Evolutionary conservation across 352 stramenopile genomes (phyloP), one percentile per base, ranked within the genome.

Genomic region (Phytophthora aleatoria): DNA sequence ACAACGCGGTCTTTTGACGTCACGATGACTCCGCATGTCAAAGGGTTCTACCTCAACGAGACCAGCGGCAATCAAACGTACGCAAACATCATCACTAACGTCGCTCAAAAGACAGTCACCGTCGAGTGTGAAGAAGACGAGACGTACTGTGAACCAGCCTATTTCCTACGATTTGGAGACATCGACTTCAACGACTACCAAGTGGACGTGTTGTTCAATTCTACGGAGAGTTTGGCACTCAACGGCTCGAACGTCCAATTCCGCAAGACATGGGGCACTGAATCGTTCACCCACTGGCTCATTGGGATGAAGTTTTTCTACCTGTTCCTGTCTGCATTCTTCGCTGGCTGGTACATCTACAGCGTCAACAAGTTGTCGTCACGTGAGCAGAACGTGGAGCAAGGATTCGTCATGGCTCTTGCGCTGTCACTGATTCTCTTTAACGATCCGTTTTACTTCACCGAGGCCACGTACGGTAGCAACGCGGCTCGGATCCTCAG

Each of bases 261-360:
- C 60, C 76, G 71, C 38, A 85, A 87, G 60, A 84, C 76, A 1
- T 85, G 75, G 76, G 80, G 80, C 30, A 80, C 73, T 0, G 38
- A 65, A 13, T 44, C 57, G 35, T 89, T 87, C 48, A 89, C 77
- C 3, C 61, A 81, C 31, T 89, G 80, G 80, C 64, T 87, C 57
- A 67, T 89, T 44, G 80, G 80, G 0, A 67, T 85, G 39, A 85
- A 87, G 55, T 65, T 76, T 30, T 87, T 87, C 58, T 89, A 84
- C 42, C 43, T 87, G 20, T 54, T 84, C 35, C 27, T 78, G 28
- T 85, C 80, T 4, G 53, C 47, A 1, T 44, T 75, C 8, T 50
- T 84, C 15, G 67, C 67, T 8, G 48, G 53, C 6, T 84, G 74
- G 74, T 89, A 86, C 66, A 79, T 77, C 28, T 67, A 69, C 26